Evolutionary conservation across 2,329 filamentous ascomycete genomes (phyloP), one percentile per base, ranked within the genome.

Genomic region (Fusarium beomiforme): DNA sequence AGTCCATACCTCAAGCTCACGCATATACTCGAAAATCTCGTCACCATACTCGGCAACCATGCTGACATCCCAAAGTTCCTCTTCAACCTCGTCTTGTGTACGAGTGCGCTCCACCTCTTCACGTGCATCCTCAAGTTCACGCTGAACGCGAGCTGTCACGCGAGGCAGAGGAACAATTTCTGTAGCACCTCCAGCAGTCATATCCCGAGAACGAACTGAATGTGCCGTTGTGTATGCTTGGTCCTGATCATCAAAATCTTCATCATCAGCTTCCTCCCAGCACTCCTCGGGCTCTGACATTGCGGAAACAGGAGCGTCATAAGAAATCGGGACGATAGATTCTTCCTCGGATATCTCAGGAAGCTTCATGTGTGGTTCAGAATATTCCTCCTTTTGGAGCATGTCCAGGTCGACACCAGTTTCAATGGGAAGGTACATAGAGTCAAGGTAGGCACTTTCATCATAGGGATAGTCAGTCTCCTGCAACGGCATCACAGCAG

Each of bases 41-140:
- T 97, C 94, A 50, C 92, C 92, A 78, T 99, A 99, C 79, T 98
- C 95, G 14, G 95, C 93, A 54, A 98, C 96, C 96, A 99, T 98
- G 79, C 93, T 97, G 36, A 95, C 94, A 78, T 98, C 96, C 90
- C 92, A 97, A 56, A 88, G 85, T 79, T 98, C 95, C 71, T 98
- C 95, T 69, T 97, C 93, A 46, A 94, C 85, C 63, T 97, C 94
- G 63, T 96, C 93, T 8, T 84, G 80, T 2, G 89, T 90, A 29
- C 89, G 87, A 31, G 88, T 90, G 63, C 91, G 88, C 72, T 93
- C 89, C 17, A 97, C 93, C 67, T 91, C 86, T 10, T 86, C 78
- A 75, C 88, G 91, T 5, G 88, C 88, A 21, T 85, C 80, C 17
- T 92, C 90, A 42, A 98, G 85, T 82, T 98, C 94, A 39, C 89